Evolutionary conservation across 2,329 filamentous ascomycete species (phyloP).

Genomic region (Nothophaeocryptopus gaeumannii): DNA sequence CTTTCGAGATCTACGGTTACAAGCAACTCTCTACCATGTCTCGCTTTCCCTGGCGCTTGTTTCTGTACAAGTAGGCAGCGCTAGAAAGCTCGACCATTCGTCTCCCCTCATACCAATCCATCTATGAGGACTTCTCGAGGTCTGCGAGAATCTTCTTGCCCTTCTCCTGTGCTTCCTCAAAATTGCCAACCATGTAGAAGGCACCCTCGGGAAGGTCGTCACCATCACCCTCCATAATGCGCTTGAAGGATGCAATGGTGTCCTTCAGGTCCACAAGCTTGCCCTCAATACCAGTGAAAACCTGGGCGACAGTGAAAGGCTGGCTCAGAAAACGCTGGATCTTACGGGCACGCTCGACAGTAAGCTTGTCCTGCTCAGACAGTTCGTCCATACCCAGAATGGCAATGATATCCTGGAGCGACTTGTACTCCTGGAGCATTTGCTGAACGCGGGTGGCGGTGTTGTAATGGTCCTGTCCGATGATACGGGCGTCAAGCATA

Average conservation of each 20-base stretch:
- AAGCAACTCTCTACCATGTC: slow-evolving; percentile 21
- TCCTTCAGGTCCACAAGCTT: slow-evolving; percentile 97
- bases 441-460: slow-evolving; percentile 94
- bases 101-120: slow-evolving; percentile 10
- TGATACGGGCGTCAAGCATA: slow-evolving; percentile 98
- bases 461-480: slow-evolving; percentile 96
- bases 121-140: slow-evolving; percentile 56
- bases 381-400: slow-evolving; percentile 99
- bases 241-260: slow-evolving; percentile 96
- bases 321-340: slow-evolving; percentile 99
- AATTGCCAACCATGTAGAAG: slow-evolving; percentile 98
- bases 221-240: slow-evolving; percentile 90
- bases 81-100: slow-evolving; percentile 22
- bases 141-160: slow-evolving; percentile 99
- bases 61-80: slow-evolving; percentile 26
- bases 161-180: slow-evolving; percentile 89
- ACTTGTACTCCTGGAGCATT: slow-evolving; percentile 99
- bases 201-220: slow-evolving; percentile 91
- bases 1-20: slow-evolving; percentile 30
- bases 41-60: slow-evolving; percentile 27
- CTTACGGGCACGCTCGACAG: slow-evolving; percentile 99
- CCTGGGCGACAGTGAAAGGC: slow-evolving; percentile 87
- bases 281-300: slow-evolving; percentile 94
- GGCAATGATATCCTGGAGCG: slow-evolving; percentile 96
- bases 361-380: slow-evolving; percentile 98